Evolutionary conservation across 208 protist species (phyloP), one percentile per base, ranked within the genome.

Genomic region (Leishmania guyanensis): DNA sequence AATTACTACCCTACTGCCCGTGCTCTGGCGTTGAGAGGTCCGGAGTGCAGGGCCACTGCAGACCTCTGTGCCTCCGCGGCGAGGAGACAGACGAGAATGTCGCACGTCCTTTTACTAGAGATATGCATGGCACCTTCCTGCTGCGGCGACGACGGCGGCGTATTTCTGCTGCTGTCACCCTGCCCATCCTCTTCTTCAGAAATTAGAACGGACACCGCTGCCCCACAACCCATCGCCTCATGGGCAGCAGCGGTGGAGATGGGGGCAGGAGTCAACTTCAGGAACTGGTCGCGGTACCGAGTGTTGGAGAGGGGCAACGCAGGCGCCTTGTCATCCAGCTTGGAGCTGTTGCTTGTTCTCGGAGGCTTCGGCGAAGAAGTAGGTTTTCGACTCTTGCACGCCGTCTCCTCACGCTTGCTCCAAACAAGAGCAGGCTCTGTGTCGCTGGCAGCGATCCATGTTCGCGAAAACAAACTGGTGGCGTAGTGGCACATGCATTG

Each of bases 1-100:
- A 26, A 81, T 50, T 12, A 84, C 70, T 8, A 88, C 87, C 51
- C 84, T 88, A 72, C 81, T 90, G 22, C 84, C 12, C 12, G 74
- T 82, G 58, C 87, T 85, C 69, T 82, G 84, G 22, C 81, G 70
- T 54, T 60, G 76, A 20, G 84, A 84, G 2, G 36, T 54, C 6
- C 36, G 84, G 6, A 79, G 79, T 22, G 9, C 17, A 4, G 51
- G 76, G 39, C 80, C 54, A 16, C 17, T 14, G 66, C 65, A 50
- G 14, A 26, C 14, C 29, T 29, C 20, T 46, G 60, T 43, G 6
- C 79, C 48, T 10, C 60, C 48, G 14, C 73, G 69, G 1, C 79
- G 65, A n/a, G 79, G 80, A 2, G 86, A 82, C 6, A 12, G 82
- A 85, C 14, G 77, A 50, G 17, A 60, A 79, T 33, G 64, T 26